Base-by-base conservation (phyloP, 768 basidiomycete genomes). In the Lactarius psammicola region DNA sequence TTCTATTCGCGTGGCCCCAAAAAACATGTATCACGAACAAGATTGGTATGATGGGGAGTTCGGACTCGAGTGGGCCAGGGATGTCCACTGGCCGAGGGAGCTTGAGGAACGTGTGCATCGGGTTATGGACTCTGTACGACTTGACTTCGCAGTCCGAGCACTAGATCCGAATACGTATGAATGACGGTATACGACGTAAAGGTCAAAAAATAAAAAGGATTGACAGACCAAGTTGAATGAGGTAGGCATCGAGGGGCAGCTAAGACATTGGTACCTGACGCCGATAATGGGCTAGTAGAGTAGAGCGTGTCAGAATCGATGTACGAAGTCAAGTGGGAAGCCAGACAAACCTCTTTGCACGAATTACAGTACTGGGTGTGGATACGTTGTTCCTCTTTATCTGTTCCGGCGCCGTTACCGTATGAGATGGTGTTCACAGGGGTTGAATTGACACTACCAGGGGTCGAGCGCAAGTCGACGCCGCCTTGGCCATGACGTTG, bases 81-180 rank as follows among this genome's bases (percentile, higher is more conserved):
- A 61, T 60, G 26, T 92, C 82, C 17, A 95, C 87, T 2, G 89
- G 91, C 23, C 91, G 83, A 38, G 87, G 87, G 38, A 98, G 80
- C 72, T 93, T 95, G 80, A 96, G 85, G 78, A 97, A 98, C 10
- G 89, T 79, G 68, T 98, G 95, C 76, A 82, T 83, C 0, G 92
- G 87, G 74, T 96, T 87, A 72, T 98, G 95, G n/a, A 92, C 71
- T 6, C 81, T 76, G 72, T 94, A 92, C 0, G 94, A 96, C 49
- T 80, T 81, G 33, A 78, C 77, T 76, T 98, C 95, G 73, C 95
- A 98, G 33, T 79, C 80, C 26, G 84, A 78, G 74, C 95, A 97
- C 94, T 97, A 15, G 8, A 51, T 55, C 38, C 38, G 56, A n/a
- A 30, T n/a, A n/a, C n/a, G n/a, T n/a, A n/a, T n/a, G n/a, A n/a